Base-by-base conservation (phyloP, 768 basidiomycete genomes). In the Rhodotorula taiwanensis region DNA sequence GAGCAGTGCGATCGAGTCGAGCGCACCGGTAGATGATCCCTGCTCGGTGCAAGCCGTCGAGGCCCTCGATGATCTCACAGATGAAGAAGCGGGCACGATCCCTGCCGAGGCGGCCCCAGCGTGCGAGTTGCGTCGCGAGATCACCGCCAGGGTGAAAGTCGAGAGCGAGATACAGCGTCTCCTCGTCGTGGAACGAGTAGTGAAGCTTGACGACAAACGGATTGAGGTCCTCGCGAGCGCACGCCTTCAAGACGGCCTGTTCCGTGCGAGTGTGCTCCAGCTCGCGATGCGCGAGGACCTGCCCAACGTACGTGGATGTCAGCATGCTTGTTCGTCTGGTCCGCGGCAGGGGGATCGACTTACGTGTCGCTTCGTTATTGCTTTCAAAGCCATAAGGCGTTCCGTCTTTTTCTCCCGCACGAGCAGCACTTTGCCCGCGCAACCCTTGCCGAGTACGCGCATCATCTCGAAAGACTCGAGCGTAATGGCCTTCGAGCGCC, bases 81-180 rank as follows among this genome's bases (percentile, higher is more conserved):
- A 92, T 89, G 73, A 98, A 99, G 79, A 99, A 99, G 25, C 95
- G 82, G 28, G 94, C 91, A 39, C 95, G 84, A 72, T 95, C 90
- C 25, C 89, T 83, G 4, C 95, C 95, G 10, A 99, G 79, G 48
- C 89, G 83, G 20, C 94, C 92, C 89, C 92, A 93, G 43, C 93
- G 83, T 48, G 92, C 90, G 64, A 99, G 86, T 76, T 98, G 95
- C 31, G 95, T 98, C 16, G 94, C 95, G 44, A 99, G 81, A 75
- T 99, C 95, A 58, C 95, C 92, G 44, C 92, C 92, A 62, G 89
- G 88, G 73, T 94, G 91, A 78, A 93, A 94, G 76, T 95, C 91
- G 87, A 99, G 93, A 48, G 97, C 90, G 73, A 99, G 83, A 78
- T 93, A 98, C 66, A 98, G 77, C 74, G 93, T 64, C 34, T 66